Evolutionary conservation across 192 early-diverging fungal genomes (phyloP), one percentile per base, ranked within the genome.

Genomic region (Coemansia guatemalensis): DNA sequence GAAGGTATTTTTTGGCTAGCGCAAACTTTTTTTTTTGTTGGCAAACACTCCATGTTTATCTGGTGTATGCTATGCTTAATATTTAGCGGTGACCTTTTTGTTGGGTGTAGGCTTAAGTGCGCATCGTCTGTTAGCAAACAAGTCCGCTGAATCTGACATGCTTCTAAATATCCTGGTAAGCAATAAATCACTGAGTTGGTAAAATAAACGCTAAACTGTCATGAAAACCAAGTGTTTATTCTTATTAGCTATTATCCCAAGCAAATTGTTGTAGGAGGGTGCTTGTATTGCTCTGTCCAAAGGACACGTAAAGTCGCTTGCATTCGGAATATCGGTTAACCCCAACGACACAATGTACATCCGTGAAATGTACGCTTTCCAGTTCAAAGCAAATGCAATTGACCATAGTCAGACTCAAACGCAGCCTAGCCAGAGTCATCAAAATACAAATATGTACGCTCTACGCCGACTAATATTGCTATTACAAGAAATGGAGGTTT

Each of bases 321-420:
- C 67, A 4, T 35, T 81, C 17, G 78, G 78, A 9, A 29, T 81
- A 30, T 74, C 73, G 0, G 47, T 75, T 4, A 48, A 61, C 14
- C 58, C 66, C 0, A 27, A 27, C 18, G 64, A 71, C 20, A 44
- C 65, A 23, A 56, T 63, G 11, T 75, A 58, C 58, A 64, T 81
- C 5, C 73, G 78, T 35, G 78, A 81, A 49, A 54, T 81, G 20
- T 81, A 81, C 62, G 72, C 77, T 9, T 80, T 80, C 51, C 67
- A 71, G 33, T 60, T 71, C 48, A 56, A 58, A 35, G 41, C 17
- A 25, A 21, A 44, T 17, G 39, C 14, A 17, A 9, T 44, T 17
- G 39, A 17, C 5, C 11, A 44, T 44, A 12, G 12, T 44, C 39
- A 44, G 17, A 44, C 9, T 17, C 39, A 44, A 44, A 11, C 39